phyloP scores from a whole-genome alignment of 2,329 filamentous ascomycete species.

The Nannizziopsis barbatae region DNA sequence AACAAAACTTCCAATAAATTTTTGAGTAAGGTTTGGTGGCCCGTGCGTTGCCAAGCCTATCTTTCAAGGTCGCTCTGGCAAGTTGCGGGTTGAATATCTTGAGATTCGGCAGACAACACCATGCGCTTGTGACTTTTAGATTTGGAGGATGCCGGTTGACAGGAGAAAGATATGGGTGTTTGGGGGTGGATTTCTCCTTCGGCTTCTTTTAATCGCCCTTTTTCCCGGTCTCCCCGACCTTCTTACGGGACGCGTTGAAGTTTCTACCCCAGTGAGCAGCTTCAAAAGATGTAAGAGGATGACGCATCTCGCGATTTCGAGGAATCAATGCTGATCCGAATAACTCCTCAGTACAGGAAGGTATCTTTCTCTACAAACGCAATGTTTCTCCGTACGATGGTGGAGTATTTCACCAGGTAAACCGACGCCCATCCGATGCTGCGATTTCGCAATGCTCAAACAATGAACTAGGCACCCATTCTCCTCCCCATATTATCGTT shows the following conservation, averaged over 20 bases:
- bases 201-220: slow-evolving; percentile 64
- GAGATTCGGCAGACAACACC: background rate
- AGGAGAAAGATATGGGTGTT: slow-evolving; percentile 58
- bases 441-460: too few species aligned
- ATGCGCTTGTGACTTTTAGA: slow-evolving; percentile 1
- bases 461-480: slow-evolving; percentile 56
- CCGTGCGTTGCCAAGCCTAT: slow-evolving; percentile 14
- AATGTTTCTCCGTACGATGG: slow-evolving; percentile 97
- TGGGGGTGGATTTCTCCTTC: slow-evolving; percentile 61
- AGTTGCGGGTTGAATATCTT: background rate
- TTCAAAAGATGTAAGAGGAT: slow-evolving; percentile 79
- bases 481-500: slow-evolving; percentile 85
- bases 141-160: slow-evolving; percentile 41
- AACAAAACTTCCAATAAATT: slow-evolving; percentile 1
- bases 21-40: slow-evolving; percentile 22
- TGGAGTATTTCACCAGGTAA: slow-evolving; percentile 62
- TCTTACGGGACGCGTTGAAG: slow-evolving; percentile 82
- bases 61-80: background rate
- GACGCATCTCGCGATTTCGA: slow-evolving; percentile 1
- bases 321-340: slow-evolving; percentile 12
- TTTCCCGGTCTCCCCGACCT: slow-evolving; percentile 78
- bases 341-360: slow-evolving; percentile 66
- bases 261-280: slow-evolving; percentile 93
- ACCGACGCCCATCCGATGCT: background rate
- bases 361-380: slow-evolving; percentile 87